These are phyloP conservation scores for Sporothrix brunneoviolacea DNA, from an alignment of 2,329 filamentous ascomycete genomes.

Conservation along the genomic window DNA sequence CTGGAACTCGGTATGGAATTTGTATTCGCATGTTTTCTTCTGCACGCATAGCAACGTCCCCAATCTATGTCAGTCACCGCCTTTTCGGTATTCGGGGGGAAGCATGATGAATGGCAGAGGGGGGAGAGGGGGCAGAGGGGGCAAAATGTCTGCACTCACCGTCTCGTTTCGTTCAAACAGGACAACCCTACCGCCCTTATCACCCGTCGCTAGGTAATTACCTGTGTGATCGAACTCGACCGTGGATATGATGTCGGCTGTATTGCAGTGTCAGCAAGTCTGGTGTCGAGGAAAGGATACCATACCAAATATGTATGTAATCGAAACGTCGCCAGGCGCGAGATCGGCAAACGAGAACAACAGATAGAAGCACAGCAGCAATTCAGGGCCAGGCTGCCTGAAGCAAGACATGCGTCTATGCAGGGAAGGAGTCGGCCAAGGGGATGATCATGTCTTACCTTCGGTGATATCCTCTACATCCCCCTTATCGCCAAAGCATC, in stretches of 20 bases:
- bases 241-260: slow-evolving; percentile 85
- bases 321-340: too few relatives aligned
- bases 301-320: too few relatives aligned
- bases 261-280: neutral
- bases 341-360: too few relatives aligned
- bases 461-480: slow-evolving; percentile 99
- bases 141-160: slow-evolving; percentile 57
- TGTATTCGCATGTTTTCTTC: slow-evolving; percentile 99
- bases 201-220: slow-evolving; percentile 83
- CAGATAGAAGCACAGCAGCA: too few relatives aligned
- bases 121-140: too few relatives aligned
- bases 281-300: neutral
- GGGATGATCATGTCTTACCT: slow-evolving; percentile 63
- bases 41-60: slow-evolving; percentile 34
- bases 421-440: too few relatives aligned
- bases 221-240: slow-evolving; percentile 88
- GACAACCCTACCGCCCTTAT: slow-evolving; percentile 80
- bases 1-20: slow-evolving; percentile 99
- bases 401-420: too few relatives aligned
- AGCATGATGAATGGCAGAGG: neutral
- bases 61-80: slow-evolving; percentile 28
- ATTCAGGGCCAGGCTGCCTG: too few relatives aligned
- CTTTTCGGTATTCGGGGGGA: neutral
- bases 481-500: slow-evolving; percentile 99
- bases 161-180: slow-evolving; percentile 93